A percentile compares a stretch with the other conserved stretches of the same genome.
Evolutionary conservation across 345 rosid genomes (phyloP).

Genomic region (Eucalyptus shirleyi): DNA sequence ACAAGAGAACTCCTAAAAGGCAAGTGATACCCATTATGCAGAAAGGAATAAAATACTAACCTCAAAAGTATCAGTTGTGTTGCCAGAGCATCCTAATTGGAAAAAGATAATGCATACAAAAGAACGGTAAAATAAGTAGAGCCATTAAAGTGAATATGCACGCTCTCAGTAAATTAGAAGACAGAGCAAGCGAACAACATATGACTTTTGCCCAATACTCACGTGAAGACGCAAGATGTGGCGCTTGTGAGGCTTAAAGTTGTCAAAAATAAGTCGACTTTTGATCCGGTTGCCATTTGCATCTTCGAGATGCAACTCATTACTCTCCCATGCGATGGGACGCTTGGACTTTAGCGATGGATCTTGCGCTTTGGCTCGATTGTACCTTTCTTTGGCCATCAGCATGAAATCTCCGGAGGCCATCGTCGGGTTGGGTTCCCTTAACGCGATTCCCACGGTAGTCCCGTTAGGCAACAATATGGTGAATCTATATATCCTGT

Average conservation of each 20-base stretch:
- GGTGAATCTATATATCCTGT: constrained; percentile 14
- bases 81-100: constrained; percentile 36
- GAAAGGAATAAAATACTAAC: not conserved
- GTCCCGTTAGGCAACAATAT: constrained; percentile 42
- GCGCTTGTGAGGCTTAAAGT: no score
- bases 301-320: no score
- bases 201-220: not conserved
- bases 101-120: not conserved
- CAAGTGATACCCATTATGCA: not conserved
- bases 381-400: constrained; percentile 17
- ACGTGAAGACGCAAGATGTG: constrained; percentile 17
- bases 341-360: no score
- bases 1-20: no score
- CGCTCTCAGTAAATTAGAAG: not conserved
- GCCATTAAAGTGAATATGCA: not conserved
- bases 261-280: no score
- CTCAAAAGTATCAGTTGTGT: constrained; percentile 26
- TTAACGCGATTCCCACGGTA: constrained; percentile 11
- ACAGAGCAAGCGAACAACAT: not conserved
- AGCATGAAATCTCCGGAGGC: constrained; percentile 10
- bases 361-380: not conserved
- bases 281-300: no score
- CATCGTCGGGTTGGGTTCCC: constrained; percentile 9
- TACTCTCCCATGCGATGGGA: no score
- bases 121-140: not conserved